A percentile compares a stretch with the other conserved stretches of the same genome.
phyloP scores from a whole-genome alignment of 371 early-diverging fungal species.

The Phascolomyces articulosus region DNA sequence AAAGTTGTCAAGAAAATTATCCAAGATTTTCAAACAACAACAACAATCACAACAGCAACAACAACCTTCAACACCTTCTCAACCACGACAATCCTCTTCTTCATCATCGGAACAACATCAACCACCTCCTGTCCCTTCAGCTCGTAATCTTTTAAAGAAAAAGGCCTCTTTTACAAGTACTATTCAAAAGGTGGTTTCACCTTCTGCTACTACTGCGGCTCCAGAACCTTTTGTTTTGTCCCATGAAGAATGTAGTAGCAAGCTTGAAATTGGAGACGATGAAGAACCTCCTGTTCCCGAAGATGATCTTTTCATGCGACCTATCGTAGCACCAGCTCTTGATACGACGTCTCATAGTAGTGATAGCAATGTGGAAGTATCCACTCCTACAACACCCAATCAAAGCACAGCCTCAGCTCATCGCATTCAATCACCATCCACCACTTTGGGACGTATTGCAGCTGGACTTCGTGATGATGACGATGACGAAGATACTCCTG shows the following conservation, averaged over 20 bases:
- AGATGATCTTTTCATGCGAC: neutral
- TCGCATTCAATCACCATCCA: conserved; percentile 1
- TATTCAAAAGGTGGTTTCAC: neutral
- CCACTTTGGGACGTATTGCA: conserved; percentile 42
- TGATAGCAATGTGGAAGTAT: neutral
- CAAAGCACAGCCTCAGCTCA: neutral
- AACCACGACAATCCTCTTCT: no score
- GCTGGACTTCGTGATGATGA: conserved; percentile 34
- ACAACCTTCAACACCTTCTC: no score
- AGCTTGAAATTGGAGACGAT: neutral
- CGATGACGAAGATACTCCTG: neutral
- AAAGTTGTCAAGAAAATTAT: conserved; percentile 15
- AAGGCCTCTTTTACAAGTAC: neutral
- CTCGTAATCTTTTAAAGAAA: neutral
- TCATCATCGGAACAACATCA: neutral
- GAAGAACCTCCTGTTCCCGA: no score
- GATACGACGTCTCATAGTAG: neutral
- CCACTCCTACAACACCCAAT: neutral
- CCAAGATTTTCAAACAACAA: conserved; percentile 16
- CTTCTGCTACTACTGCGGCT: neutral
- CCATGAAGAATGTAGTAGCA: conserved; percentile 2
- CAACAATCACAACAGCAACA: neutral
- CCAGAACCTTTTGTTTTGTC: neutral
- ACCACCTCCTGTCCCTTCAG: neutral
- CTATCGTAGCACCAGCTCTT: neutral